Evolutionary conservation across 2,329 filamentous ascomycete genomes (phyloP), one percentile per base, ranked within the genome.

Genomic region (Neonectria punicea): DNA sequence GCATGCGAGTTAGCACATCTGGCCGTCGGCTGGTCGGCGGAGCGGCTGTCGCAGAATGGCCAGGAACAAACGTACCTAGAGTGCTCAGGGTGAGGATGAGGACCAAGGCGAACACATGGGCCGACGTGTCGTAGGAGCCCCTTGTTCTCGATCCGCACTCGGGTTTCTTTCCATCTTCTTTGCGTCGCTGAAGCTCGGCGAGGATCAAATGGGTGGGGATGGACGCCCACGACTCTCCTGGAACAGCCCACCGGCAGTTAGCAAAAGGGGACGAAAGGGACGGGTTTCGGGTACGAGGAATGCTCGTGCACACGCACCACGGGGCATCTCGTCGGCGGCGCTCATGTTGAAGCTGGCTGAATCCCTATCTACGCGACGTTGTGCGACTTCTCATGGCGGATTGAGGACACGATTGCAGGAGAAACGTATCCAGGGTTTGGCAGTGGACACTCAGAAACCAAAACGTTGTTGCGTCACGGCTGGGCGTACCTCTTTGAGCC

Each of bases 71-170:
- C 82, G 58, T 81, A 89, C 87, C 82, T 28, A 87, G 71, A 1
- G 86, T 88, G 79, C 88, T 90, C 60, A 92, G 76, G 0, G 79
- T 74, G 57, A 93, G 80, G 61, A 93, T 92, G 43, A 93, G 79
- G 63, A 92, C 82, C 61, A 93, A 78, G 47, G 91, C 91, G 73
- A 89, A 86, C 55, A 93, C 86, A 75, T 93, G 91, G 46, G 90
- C 80, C 2, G 86, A 81, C 0, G 88, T 91, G 69, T 93, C 89
- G 78, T 93, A 93, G 68, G 79, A 78, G 25, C 86, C 87, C 62
- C 79, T 78, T 57, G 84, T 80, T 53, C 82, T 82, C 5, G 84
- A 85, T 39, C 87, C 87, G 70, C 87, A 89, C 34, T 79, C 75
- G 5, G 86, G 86, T 63, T 81, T 82, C 39, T 81, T 73, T 34